Base-by-base conservation (phyloP, 139 green algal species). In the Mesotaenium endlicherianum region DNA sequence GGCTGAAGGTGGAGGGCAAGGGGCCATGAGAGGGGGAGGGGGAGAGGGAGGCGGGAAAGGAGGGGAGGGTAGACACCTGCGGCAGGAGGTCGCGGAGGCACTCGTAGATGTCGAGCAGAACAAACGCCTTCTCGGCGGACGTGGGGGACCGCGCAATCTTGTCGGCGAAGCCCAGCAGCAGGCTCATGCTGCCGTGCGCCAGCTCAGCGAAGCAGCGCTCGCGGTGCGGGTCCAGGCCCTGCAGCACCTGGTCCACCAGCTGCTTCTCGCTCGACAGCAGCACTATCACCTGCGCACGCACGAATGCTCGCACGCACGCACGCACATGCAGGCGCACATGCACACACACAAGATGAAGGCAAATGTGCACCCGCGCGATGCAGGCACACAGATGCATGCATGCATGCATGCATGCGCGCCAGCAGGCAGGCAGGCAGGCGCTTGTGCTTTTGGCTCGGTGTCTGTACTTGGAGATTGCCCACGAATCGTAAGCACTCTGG, bases 81-180 rank as follows among this genome's bases (percentile, higher is more conserved):
- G 39, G 64, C 26, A 85, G 36, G 59, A 80, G 26, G 39, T 70
- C 41, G 31, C 41, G 34, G 47, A 86, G 31, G 40, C 68, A 81
- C 44, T 81, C 80, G 80, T 81, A 86, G 17, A 86, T 80, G 43
- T 80, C 80, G 20, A 80, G n/a, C n/a, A 86, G 67, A 1, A 80
- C 68, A n/a, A 77, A 77, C 11, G 70, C n/a, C 43, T 86, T 80
- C 72, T 86, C 70, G 44, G 2, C 68, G 16, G 69, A 58, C 45
- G 49, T 69, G 5, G 80, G 80, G 80, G 41, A 36, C 31, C 57
- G n/a, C 1, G 80, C 69, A 26, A 83, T 55, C 2, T n/a, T 20
- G 26, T 83, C 57, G 2, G 26, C 79, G 64, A 84, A 84, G 0
- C 58, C 39, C 20, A 84, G 47, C 67, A 84, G 77, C 77, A 57